phyloP scores from a whole-genome alignment of 768 basidiomycete species.

The Phylloporus sp. region DNA sequence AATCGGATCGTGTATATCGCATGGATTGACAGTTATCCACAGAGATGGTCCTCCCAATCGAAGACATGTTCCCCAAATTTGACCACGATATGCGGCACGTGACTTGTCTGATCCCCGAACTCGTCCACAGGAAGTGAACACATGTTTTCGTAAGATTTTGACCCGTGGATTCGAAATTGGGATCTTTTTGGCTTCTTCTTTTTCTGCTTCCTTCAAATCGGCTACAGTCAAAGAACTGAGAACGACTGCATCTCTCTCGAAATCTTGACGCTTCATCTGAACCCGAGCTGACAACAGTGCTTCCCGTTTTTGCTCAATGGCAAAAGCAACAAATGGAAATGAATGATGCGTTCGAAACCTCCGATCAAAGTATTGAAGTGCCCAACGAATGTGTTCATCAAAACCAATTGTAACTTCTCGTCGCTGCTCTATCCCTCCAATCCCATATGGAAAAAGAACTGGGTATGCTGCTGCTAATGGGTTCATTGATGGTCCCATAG shows the following conservation, averaged over 20 bases:
- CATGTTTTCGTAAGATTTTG: slow-evolving; percentile 19
- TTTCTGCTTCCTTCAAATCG: slow-evolving; percentile 30
- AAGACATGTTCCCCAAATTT: background rate
- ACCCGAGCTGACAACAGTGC: slow-evolving; percentile 27
- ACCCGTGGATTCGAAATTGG: slow-evolving; percentile 28
- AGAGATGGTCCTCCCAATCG: background rate
- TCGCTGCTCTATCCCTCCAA: slow-evolving; percentile 31
- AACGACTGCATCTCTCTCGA: slow-evolving; percentile 15
- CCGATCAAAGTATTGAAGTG: slow-evolving; percentile 27
- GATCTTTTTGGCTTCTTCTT: slow-evolving; percentile 29
- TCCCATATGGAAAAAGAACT: slow-evolving; percentile 21
- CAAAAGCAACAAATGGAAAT: slow-evolving; percentile 32
- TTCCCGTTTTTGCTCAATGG: slow-evolving; percentile 29
- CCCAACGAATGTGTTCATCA: slow-evolving; percentile 29
- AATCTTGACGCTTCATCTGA: slow-evolving; percentile 30
- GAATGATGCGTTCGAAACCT: slow-evolving; percentile 29
- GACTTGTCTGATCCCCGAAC: slow-evolving; percentile 36
- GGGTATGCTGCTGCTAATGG: background rate
- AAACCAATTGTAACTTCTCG: slow-evolving; percentile 20
- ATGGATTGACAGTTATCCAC: background rate
- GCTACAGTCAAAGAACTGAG: slow-evolving; percentile 25
- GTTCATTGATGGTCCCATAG: background rate
- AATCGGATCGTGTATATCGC: background rate
- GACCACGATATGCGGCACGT: background rate
- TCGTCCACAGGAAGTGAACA: slow-evolving; percentile 20